These are phyloP conservation scores for Entoloma clypeatum DNA, from an alignment of 1,284 basidiomycete species.

Conservation along the genomic window DNA sequence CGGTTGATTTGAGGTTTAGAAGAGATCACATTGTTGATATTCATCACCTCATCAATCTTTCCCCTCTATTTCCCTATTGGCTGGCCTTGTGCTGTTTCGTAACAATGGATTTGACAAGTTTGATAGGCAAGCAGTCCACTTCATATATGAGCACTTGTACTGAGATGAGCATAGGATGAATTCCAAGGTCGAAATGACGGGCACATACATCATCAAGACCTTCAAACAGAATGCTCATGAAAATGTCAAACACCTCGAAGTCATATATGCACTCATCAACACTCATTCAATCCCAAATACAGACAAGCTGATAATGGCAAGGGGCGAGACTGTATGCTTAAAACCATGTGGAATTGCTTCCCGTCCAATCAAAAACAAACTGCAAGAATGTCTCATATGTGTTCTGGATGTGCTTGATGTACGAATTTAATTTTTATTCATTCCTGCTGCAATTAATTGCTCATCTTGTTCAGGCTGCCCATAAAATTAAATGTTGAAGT, in stretches of 20 bases:
- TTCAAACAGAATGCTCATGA: no score
- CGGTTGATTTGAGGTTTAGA: no score
- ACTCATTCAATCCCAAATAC: slow-evolving; percentile 13
- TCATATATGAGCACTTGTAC: slow-evolving; percentile 5
- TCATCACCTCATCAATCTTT: slow-evolving; percentile 14
- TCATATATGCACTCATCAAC: slow-evolving; percentile 11
- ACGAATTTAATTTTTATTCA: slow-evolving; percentile 11
- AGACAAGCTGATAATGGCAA: slow-evolving; percentile 11
- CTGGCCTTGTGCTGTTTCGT: slow-evolving; percentile 8
- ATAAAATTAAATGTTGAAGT: no score
- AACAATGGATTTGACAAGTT: slow-evolving; percentile 13
- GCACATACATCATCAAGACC: no score
- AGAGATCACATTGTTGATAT: slow-evolving; percentile 9
- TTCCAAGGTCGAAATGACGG: no score
- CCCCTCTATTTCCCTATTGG: slow-evolving; percentile 7
- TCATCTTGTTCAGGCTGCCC: slow-evolving; percentile 13
- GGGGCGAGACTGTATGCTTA: slow-evolving; percentile 11
- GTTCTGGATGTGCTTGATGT: slow-evolving; percentile 22
- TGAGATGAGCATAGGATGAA: no score
- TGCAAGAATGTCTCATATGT: slow-evolving; percentile 18
- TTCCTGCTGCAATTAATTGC: neutral
- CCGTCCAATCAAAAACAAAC: slow-evolving; percentile 14
- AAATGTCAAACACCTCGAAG: slow-evolving; percentile 8
- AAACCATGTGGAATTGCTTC: slow-evolving; percentile 14
- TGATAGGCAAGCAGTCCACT: slow-evolving; percentile 6